Conservation (phyloP, 768 basidiomycete species). For the Amanita pallidorosea region DNA sequence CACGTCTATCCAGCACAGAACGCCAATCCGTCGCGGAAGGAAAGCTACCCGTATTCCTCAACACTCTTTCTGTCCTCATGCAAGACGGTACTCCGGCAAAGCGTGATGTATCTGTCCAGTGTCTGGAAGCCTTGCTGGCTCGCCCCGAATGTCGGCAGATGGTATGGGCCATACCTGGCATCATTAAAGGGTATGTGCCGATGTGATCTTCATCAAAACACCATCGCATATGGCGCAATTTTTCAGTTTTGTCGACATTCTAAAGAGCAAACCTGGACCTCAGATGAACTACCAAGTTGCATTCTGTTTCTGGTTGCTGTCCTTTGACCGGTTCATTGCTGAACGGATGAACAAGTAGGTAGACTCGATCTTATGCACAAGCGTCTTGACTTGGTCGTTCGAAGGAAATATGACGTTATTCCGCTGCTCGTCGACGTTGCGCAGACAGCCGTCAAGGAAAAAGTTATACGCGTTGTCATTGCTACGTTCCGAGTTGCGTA, state of each 20-base stretch:
- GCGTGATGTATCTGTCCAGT: slow-evolving; percentile 87
- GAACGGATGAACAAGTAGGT: slow-evolving; percentile 79
- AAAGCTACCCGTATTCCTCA: slow-evolving; percentile 47
- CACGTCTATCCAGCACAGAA: slow-evolving; percentile 3
- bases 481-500: slow-evolving; percentile 74
- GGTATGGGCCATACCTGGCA: slow-evolving; percentile 66
- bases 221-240: neutral
- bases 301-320: slow-evolving; percentile 89
- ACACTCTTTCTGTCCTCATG: slow-evolving; percentile 46
- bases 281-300: slow-evolving; percentile 95
- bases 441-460: slow-evolving; percentile 90
- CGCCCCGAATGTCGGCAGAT: slow-evolving; percentile 71
- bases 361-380: neutral
- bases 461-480: slow-evolving; percentile 87
- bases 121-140: slow-evolving; percentile 75
- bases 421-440: slow-evolving; percentile 77
- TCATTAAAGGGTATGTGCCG: slow-evolving; percentile 51
- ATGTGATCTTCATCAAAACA: neutral
- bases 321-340: slow-evolving; percentile 81
- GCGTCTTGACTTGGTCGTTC: neutral
- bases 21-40: neutral
- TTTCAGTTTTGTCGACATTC: slow-evolving; percentile 67
- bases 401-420: slow-evolving; percentile 82
- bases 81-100: slow-evolving; percentile 52
- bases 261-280: slow-evolving; percentile 72